A percentile compares a stretch with the other conserved stretches of the same genome.
These are phyloP conservation scores for Basipetospora chlamydospora DNA, from an alignment of 2,329 filamentous ascomycete species.

Conservation along the genomic window DNA sequence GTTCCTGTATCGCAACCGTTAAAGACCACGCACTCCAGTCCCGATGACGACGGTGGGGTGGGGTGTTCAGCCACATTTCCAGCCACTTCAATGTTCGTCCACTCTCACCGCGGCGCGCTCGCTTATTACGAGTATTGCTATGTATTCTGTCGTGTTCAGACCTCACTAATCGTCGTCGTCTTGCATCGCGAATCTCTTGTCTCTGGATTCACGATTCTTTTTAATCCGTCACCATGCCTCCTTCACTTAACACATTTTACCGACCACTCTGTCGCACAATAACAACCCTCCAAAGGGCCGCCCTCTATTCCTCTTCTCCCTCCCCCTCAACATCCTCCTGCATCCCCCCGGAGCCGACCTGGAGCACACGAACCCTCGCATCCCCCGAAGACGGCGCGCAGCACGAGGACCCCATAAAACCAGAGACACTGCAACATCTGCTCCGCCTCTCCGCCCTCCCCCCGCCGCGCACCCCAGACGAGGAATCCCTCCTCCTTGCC, in stretches of 20 bases:
- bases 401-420: constrained; percentile 34
- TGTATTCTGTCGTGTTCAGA: too few relatives aligned
- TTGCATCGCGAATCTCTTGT: too few relatives aligned
- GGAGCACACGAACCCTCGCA: constrained; percentile 62
- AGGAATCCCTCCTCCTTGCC: constrained; percentile 56
- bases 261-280: not conserved
- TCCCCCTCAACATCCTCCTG: constrained; percentile 12
- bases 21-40: too few relatives aligned
- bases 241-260: not conserved
- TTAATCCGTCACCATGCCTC: not conserved
- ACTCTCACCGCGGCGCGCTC: too few relatives aligned
- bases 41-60: too few relatives aligned
- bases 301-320: not conserved
- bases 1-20: too few relatives aligned
- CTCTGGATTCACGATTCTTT: too few relatives aligned
- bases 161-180: too few relatives aligned
- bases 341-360: constrained; percentile 58
- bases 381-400: constrained; percentile 6
- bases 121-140: too few relatives aligned
- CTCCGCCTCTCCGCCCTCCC: constrained; percentile 83
- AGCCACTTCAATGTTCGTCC: too few relatives aligned
- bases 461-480: constrained; percentile 42
- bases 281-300: not conserved
- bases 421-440: constrained; percentile 52
- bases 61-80: too few relatives aligned